These are phyloP conservation scores for Amanita rimosa DNA, from an alignment of 768 basidiomycete species.

Conservation along the genomic window DNA sequence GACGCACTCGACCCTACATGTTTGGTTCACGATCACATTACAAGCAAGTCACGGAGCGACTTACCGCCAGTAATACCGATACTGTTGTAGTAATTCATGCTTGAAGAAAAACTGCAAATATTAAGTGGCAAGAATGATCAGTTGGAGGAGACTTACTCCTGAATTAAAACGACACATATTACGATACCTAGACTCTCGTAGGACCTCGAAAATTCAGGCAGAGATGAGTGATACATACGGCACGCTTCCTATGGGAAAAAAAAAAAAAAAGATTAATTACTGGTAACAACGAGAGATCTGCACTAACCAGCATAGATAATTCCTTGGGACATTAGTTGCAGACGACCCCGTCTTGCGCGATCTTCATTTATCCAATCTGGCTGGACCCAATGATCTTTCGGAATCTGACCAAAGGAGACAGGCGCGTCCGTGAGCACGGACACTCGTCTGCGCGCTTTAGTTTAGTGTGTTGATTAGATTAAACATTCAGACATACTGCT, in stretches of 20 bases:
- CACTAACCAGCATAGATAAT: conserved; percentile 50
- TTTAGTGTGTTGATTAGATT: neutral
- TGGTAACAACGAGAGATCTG: conserved; percentile 1
- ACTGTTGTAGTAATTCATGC: conserved; percentile 65
- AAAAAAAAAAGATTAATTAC: conserved; percentile 6
- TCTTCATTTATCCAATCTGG: conserved; percentile 73
- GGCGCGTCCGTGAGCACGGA: conserved; percentile 44
- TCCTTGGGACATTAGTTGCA: conserved; percentile 49
- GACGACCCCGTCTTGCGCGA: conserved; percentile 45
- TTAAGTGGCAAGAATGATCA: neutral
- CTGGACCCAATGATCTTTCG: conserved; percentile 67
- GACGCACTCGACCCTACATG: conserved; percentile 60
- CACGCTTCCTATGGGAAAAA: conserved; percentile 67
- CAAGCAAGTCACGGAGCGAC: conserved; percentile 7
- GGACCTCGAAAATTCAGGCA: neutral
- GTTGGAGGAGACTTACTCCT: conserved; percentile 40
- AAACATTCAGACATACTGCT: conserved; percentile 27
- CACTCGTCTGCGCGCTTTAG: conserved; percentile 27
- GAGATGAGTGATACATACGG: conserved; percentile 34
- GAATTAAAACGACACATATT: conserved; percentile 97
- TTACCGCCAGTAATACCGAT: conserved; percentile 76
- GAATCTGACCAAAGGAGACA: conserved; percentile 63
- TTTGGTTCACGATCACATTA: conserved; percentile 2
- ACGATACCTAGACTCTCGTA: conserved; percentile 44
- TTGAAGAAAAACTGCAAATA: conserved; percentile 63